Evolutionary conservation across 495 filamentous ascomycete genomes (phyloP), one percentile per base, ranked within the genome.

Genomic region (Articulospora tetracladia): DNA sequence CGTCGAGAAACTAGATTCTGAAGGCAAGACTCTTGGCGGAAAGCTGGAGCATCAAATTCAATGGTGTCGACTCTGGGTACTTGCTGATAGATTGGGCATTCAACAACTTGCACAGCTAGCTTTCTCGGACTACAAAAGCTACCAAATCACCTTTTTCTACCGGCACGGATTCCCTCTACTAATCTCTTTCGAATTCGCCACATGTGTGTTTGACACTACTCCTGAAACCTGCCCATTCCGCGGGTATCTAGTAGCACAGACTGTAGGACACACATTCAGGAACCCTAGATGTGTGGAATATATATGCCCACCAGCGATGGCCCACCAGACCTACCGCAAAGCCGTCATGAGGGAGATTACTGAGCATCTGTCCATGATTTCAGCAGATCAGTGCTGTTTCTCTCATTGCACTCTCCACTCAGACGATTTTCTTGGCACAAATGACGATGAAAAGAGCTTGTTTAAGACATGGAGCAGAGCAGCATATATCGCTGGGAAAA

Each of bases 31-130:
- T 8, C 17, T 4, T 2, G 4, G 25, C 20, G 2, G 3, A 3
- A 26, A 46, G 30, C 19, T 32, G 39, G 15, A 47, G 23, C 55
- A 58, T 36, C 26, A 34, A 8, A 39, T 58, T 50, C 55, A 34
- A 26, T 58, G 55, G 55, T 30, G 27, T 25, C 20, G 19, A 6
- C 55, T 58, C 28, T 49, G 55, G 41, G 26, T 58, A 8, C 26
- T 58, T 11, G 55, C 55, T 0, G 41, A 49, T 13, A 58, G 34
- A 25, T 0, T 58, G 4, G 39, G 39, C 11, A 34, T 56, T n/a
- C 2, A 11, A 8, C 22, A 56, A 23, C 53, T 57, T 2, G 54
- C 53, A 23, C 20, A 11, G n/a, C n/a, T n/a, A n/a, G n/a, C n/a
- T n/a, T n/a, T n/a, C n/a, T n/a, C n/a, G n/a, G n/a, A n/a, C n/a